These are phyloP conservation scores for Ceratocystis albifundus DNA, from an alignment of 2,329 filamentous ascomycete species.

Conservation along the genomic window DNA sequence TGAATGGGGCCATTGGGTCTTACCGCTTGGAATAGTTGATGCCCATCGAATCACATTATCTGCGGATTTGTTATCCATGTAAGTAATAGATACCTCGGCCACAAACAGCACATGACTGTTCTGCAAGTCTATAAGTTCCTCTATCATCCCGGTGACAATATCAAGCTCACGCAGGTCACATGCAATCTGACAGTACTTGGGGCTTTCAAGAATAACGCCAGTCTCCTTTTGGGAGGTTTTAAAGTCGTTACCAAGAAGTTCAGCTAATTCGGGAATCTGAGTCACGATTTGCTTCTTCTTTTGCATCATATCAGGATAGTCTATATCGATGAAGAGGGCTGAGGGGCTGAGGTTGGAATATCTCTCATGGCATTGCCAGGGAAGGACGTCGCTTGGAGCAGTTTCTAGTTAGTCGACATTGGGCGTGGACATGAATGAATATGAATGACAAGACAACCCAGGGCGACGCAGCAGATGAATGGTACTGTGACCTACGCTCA, in stretches of 20 bases:
- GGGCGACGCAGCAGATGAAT: neutral
- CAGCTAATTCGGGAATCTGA: constrained; percentile 46
- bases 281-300: constrained; percentile 60
- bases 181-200: constrained; percentile 65
- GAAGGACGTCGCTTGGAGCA: constrained; percentile 62
- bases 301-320: constrained; percentile 68
- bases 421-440: constrained; percentile 1
- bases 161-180: constrained; percentile 65
- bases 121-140: constrained; percentile 44
- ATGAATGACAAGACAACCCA: neutral
- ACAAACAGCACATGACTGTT: constrained; percentile 61
- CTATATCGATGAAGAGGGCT: constrained; percentile 68
- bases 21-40: constrained; percentile 56
- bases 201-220: constrained; percentile 50
- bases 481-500: neutral
- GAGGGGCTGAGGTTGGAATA: constrained; percentile 48
- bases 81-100: constrained; percentile 83
- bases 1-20: constrained; percentile 23
- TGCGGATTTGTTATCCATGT: constrained; percentile 65
- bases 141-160: constrained; percentile 48
- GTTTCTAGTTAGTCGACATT: constrained; percentile 11
- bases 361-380: constrained; percentile 67
- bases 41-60: constrained; percentile 70
- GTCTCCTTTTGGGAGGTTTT: constrained; percentile 27
- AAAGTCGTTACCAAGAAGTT: constrained; percentile 29